Conservation (phyloP, 1,284 basidiomycete species). For the Meripilus lineatus region DNA sequence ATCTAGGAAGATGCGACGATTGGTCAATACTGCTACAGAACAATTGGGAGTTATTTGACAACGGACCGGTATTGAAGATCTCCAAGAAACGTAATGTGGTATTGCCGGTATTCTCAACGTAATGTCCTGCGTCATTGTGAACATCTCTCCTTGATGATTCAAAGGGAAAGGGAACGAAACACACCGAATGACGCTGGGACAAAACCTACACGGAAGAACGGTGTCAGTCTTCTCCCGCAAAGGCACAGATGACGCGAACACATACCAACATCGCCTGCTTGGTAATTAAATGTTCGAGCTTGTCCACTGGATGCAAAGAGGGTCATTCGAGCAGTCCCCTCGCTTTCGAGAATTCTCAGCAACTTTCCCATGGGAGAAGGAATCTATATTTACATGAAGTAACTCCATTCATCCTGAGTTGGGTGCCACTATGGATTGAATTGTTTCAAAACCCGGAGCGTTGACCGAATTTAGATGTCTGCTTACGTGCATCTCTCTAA, state of each 20-base stretch:
- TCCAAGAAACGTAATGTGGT: constrained; percentile 57
- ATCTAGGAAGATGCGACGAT: constrained; percentile 34
- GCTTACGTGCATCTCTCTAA: constrained; percentile 37
- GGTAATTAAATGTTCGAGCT: constrained; percentile 62
- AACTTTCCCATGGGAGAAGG: not conserved
- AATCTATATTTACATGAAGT: constrained; percentile 32
- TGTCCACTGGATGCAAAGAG: constrained; percentile 57
- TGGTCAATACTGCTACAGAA: too few species aligned
- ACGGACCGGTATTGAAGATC: constrained; percentile 52
- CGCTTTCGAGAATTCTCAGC: constrained; percentile 27
- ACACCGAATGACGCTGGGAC: constrained; percentile 51
- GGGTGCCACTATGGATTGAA: constrained; percentile 61
- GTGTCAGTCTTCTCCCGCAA: constrained; percentile 1
- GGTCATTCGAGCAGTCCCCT: constrained; percentile 53
- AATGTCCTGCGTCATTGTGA: constrained; percentile 40
- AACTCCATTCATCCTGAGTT: constrained; percentile 60
- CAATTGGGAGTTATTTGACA: too few species aligned
- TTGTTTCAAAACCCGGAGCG: too few species aligned
- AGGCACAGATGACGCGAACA: constrained; percentile 8
- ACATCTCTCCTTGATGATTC: not conserved
- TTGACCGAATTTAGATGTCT: constrained; percentile 28
- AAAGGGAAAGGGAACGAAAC: constrained; percentile 9
- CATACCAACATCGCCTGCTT: constrained; percentile 58
- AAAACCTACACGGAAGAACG: constrained; percentile 32
- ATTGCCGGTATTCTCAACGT: constrained; percentile 69